A percentile compares a stretch with the other conserved stretches of the same genome.
These are phyloP conservation scores for Gamsiella multidivaricata DNA, from an alignment of 192 early-diverging fungal species.

Conservation along the genomic window DNA sequence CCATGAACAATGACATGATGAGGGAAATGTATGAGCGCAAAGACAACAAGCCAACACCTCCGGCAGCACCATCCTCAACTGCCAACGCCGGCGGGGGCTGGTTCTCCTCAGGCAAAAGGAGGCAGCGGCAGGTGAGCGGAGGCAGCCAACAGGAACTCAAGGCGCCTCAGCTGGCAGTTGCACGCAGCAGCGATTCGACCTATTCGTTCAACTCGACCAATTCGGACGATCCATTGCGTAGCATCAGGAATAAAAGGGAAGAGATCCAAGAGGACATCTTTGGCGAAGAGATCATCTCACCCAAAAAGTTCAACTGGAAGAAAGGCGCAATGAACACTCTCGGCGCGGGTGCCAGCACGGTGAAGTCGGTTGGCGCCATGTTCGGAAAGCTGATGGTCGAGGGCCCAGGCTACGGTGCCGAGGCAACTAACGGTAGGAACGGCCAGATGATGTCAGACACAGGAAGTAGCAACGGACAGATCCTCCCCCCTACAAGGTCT, in stretches of 20 bases:
- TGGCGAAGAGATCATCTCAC: conserved; percentile 47
- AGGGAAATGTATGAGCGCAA: conserved; percentile 49
- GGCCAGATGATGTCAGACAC: conserved; percentile 7
- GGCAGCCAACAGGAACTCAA: conserved; percentile 47
- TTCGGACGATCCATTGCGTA: conserved; percentile 24
- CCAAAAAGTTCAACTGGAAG: conserved; percentile 69
- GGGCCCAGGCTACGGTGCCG: not conserved
- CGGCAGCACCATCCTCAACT: conserved; percentile 22
- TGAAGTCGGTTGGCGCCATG: conserved; percentile 52
- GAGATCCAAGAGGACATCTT: conserved; percentile 45
- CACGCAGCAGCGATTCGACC: conserved; percentile 39
- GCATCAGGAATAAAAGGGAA: conserved; percentile 47
- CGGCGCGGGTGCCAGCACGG: conserved; percentile 36
- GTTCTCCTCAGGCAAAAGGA: conserved; percentile 31
- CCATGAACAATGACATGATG: conserved; percentile 68
- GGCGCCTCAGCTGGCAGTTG: conserved; percentile 15
- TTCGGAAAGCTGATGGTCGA: conserved; percentile 47
- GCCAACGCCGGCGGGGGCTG: conserved; percentile 12
- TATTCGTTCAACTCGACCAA: conserved; percentile 33
- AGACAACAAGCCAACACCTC: conserved; percentile 12
- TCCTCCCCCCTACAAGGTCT: conserved; percentile 44
- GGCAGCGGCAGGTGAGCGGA: conserved; percentile 37
- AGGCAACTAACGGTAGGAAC: conserved; percentile 2
- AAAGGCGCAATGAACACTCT: conserved; percentile 53
- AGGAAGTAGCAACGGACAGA: conserved; percentile 41